Percentiles rank a stretch among this genome's conserved stretches.
These are phyloP conservation scores for Pouteria glomerata DNA, from an alignment of 148 eudicot species.

Conservation along the genomic window DNA sequence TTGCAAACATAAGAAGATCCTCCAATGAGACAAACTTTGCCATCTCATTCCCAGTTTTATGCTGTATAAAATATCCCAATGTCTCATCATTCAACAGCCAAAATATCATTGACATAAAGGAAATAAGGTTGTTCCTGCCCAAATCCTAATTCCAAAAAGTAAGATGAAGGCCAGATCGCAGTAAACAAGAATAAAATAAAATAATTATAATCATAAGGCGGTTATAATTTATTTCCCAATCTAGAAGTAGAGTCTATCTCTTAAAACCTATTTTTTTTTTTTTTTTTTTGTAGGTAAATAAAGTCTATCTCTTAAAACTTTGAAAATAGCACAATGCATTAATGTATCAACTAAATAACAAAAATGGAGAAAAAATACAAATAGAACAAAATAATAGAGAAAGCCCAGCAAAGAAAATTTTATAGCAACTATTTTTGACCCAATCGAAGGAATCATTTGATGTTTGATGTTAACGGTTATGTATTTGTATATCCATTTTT, in stretches of 20 bases:
- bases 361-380: no score
- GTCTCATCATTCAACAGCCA: constrained; percentile 6
- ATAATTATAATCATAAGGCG: background rate
- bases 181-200: background rate
- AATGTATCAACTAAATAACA: no score
- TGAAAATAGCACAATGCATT: no score
- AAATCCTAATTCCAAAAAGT: background rate
- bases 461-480: no score
- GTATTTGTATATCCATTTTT: no score
- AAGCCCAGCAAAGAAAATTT: no score
- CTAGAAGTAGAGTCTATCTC: background rate
- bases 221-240: background rate
- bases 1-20: constrained; percentile 36
- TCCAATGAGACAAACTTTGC: constrained; percentile 34
- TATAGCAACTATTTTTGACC: no score
- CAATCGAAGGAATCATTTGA: no score
- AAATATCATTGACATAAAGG: background rate
- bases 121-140: background rate
- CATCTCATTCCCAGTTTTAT: constrained; percentile 27
- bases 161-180: background rate
- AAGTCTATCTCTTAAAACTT: no score
- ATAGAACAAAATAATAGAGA: no score
- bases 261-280: no score
- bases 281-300: no score
- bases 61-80: constrained; percentile 30